phyloP scores from a whole-genome alignment of 1,139 yeast species.

The Eremothecium cymbalariae region DNA sequence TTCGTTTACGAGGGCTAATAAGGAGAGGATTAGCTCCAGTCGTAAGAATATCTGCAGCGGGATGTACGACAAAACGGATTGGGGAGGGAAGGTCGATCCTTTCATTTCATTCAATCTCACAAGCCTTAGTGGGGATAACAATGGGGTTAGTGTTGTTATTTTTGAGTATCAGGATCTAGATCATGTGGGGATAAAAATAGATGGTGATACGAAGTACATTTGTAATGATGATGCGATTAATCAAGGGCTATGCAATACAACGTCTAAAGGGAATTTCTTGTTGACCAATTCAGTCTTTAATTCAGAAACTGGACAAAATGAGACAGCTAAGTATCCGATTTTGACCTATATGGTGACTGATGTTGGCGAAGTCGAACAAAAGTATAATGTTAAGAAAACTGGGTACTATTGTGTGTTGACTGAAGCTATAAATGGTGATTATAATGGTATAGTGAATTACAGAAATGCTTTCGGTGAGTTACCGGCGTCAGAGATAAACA shows the following conservation, averaged over 20 bases:
- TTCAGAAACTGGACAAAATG: conserved; percentile 35
- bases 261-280: conserved; percentile 55
- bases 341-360: conserved; percentile 48
- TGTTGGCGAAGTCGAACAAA: conserved; percentile 51
- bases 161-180: conserved; percentile 78
- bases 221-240: conserved; percentile 69
- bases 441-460: conserved; percentile 61
- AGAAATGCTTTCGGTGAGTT: conserved; percentile 88
- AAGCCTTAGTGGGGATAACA: conserved; percentile 31
- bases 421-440: conserved; percentile 36
- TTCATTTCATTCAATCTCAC: conserved; percentile 48
- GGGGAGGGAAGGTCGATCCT: conserved; percentile 72
- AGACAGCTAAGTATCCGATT: conserved; percentile 40
- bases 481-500: conserved; percentile 86
- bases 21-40: conserved; percentile 41
- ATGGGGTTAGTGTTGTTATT: conserved; percentile 56
- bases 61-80: conserved; percentile 76
- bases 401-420: conserved; percentile 83
- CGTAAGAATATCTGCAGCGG: conserved; percentile 75
- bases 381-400: conserved; percentile 60
- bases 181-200: conserved; percentile 47
- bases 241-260: conserved; percentile 47
- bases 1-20: conserved; percentile 36
- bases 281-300: conserved; percentile 34
- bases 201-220: conserved; percentile 44